phyloP scores from a whole-genome alignment of 73 alveolate genomes.

The Stentor roeselii region DNA sequence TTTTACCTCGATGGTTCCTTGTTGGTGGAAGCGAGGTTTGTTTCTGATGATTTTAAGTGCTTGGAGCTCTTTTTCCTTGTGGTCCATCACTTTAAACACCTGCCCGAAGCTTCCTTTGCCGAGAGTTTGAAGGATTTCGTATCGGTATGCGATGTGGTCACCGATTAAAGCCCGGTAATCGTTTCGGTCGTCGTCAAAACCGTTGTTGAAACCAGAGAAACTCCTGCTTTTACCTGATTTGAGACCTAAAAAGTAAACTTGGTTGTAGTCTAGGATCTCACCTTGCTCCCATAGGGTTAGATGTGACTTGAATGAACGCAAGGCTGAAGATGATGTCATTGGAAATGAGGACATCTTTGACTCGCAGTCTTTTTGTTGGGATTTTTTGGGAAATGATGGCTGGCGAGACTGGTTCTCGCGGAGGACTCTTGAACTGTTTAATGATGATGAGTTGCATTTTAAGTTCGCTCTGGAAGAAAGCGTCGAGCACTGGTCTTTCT shows the following conservation, averaged over 20 bases:
- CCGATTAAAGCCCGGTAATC: constrained; percentile 58
- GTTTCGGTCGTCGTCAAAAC: constrained; percentile 85
- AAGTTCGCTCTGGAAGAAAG: neutral
- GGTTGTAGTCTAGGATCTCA: constrained; percentile 32
- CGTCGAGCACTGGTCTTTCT: too few relatives aligned
- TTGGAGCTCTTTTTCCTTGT: constrained; percentile 59
- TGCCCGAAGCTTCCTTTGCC: constrained; percentile 94
- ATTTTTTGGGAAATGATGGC: too few relatives aligned
- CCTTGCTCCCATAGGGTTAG: constrained; percentile 29
- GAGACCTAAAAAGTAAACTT: constrained; percentile 29
- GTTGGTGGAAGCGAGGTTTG: constrained; percentile 52
- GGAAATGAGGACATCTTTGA: too few relatives aligned
- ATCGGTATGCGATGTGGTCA: constrained; percentile 81
- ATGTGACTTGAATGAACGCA: neutral
- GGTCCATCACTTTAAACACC: constrained; percentile 79
- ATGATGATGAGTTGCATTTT: neutral
- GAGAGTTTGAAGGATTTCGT: constrained; percentile 69
- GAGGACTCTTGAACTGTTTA: neutral
- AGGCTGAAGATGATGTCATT: neutral
- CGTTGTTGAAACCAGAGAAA: neutral
- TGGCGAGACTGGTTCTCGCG: too few relatives aligned
- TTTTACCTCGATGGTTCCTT: constrained; percentile 78
- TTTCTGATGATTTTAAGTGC: constrained; percentile 85
- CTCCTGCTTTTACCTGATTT: neutral
- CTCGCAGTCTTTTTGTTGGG: too few relatives aligned